Conservation (phyloP, 148 eudicot genomes). For the Persicaria tinctoria region DNA sequence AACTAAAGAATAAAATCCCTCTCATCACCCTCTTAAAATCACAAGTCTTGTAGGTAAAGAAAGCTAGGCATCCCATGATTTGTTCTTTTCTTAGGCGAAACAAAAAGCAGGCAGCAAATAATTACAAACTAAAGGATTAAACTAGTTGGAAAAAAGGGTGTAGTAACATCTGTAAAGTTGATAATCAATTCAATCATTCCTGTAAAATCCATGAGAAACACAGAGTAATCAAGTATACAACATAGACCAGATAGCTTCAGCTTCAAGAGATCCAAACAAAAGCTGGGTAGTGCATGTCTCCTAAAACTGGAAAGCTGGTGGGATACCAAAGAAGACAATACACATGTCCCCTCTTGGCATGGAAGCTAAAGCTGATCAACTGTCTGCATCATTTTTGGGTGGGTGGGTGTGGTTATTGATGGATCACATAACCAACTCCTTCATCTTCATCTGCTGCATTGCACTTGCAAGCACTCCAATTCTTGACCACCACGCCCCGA, state of each 20-base stretch:
- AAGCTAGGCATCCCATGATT: too few species aligned
- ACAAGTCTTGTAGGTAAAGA: too few species aligned
- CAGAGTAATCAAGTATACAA: not conserved
- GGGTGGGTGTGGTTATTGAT: not conserved
- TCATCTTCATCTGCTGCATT: not conserved
- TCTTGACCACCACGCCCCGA: not conserved
- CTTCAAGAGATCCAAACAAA: not conserved
- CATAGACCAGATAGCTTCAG: not conserved
- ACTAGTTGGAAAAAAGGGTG: too few species aligned
- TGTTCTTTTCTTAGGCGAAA: too few species aligned
- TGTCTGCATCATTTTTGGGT: not conserved
- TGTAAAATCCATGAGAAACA: not conserved
- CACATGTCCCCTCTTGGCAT: not conserved
- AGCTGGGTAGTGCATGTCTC: not conserved
- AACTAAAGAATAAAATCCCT: too few species aligned
- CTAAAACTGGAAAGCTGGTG: not conserved
- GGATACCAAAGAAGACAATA: not conserved
- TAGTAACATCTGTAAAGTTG: slow-evolving; percentile 2
- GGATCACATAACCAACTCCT: not conserved
- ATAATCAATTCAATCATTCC: slow-evolving; percentile 3
- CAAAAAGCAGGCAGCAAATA: too few species aligned
- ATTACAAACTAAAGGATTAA: too few species aligned
- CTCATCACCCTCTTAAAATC: too few species aligned
- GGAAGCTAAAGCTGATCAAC: not conserved
- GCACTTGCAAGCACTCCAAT: not conserved